Base-by-base conservation (phyloP, 495 filamentous ascomycete species). In the Xylaria acuta region DNA sequence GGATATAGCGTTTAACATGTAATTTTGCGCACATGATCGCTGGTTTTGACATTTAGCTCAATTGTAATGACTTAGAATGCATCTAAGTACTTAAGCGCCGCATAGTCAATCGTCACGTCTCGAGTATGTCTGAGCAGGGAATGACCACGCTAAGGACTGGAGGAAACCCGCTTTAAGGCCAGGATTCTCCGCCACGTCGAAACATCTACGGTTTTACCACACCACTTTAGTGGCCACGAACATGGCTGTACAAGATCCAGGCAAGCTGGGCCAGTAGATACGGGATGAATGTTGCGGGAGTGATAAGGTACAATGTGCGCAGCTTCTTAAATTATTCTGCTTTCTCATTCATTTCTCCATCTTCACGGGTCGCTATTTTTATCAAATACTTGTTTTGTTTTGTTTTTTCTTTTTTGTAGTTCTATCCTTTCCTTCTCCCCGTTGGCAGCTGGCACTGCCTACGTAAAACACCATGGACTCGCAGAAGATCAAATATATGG, bases 381-480 rank as follows among this genome's bases (percentile, higher is more conserved):
- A 66, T 18, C 6, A 14, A 18, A 51, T 34, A 32, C 0, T 63
- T 30, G 16, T 67, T 51, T 70, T 51, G 40, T 70, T 64, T 67
- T 49, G 47, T 64, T 70, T 43, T 67, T 51, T 72, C 54, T 70
- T 47, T 66, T 36, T 11, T 53, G 40, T 47, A 25, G 41, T 69
- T 47, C 6, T 72, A 14, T n/a, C 41, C 73, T 54, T 63, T 40
- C 30, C 49, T 58, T 58, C 45, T 53, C 32, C 12, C 12, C 1
- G 11, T 56, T 11, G 53, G 66, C 66, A 68, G 66, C 66, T 18
- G 66, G 66, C n/a, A 36, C 53, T 59, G 49, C 66, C 5, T 30
- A 71, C 74, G 63, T 74, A 72, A 69, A 77, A 67, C 71, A 79
- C 70, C 63, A 83, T 83, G 81, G 81, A 81, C 47, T 77, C 81